Evolutionary conservation across 495 filamentous ascomycete genomes (phyloP).

Genomic region (Evansstolkia leycettana): DNA sequence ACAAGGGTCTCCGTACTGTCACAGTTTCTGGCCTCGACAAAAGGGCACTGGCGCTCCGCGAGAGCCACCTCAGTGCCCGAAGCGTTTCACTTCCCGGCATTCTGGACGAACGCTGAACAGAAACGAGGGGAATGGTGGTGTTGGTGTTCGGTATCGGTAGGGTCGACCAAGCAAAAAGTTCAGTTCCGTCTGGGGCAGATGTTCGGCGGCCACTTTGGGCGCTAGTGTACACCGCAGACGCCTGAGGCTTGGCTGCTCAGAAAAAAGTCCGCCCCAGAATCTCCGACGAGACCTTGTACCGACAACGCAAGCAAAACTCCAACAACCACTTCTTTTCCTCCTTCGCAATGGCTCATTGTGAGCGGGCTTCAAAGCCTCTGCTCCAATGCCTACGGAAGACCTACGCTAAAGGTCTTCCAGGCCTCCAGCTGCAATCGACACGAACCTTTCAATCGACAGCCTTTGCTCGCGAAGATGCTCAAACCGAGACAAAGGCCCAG

Average conservation of each 20-base stretch:
- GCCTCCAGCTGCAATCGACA: constrained; percentile 21
- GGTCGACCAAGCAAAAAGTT: constrained; percentile 11
- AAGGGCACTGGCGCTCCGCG: constrained; percentile 30
- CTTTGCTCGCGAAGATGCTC: constrained; percentile 24
- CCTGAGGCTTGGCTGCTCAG: constrained; percentile 2
- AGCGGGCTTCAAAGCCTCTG: constrained; percentile 55
- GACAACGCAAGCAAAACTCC: background rate
- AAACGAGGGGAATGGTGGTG: background rate
- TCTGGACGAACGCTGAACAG: constrained; percentile 6
- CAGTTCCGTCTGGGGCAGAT: constrained; percentile 26
- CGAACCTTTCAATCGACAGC: constrained; percentile 28
- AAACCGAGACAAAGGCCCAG: constrained; percentile 21
- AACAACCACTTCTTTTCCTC: constrained; percentile 7
- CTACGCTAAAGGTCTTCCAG: constrained; percentile 19
- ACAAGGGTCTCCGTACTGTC: constrained; percentile 23
- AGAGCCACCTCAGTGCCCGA: constrained; percentile 27
- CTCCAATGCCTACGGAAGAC: constrained; percentile 47
- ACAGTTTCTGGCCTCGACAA: constrained; percentile 31
- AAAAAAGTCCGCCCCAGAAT: constrained; percentile 5
- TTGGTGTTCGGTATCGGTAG: background rate
- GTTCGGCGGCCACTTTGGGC: constrained; percentile 3
- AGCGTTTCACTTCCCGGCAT: constrained; percentile 29
- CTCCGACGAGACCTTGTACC: background rate
- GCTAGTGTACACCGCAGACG: constrained; percentile 4
- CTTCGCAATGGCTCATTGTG: constrained; percentile 50